Base-by-base conservation (phyloP, 2,329 filamentous ascomycete species). In the Biscogniauxia mediterranea region DNA sequence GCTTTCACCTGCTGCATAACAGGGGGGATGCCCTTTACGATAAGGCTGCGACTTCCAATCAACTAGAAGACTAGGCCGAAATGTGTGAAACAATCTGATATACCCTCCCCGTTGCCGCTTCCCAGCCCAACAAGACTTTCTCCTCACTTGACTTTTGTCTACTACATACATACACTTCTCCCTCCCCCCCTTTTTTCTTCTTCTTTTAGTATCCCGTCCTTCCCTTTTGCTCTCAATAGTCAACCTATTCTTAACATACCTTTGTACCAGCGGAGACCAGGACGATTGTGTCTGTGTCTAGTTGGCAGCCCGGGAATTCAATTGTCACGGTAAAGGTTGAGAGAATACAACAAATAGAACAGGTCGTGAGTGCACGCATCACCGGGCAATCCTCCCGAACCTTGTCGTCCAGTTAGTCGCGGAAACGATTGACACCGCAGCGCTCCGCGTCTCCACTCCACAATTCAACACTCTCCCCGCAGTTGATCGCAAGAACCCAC, bases 21-120 rank as follows among this genome's bases (percentile, higher is more conserved):
- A 68, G 67, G 70, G 70, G 69, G 38, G 38, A n/a, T 5, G 38
- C 38, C 28, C 28, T 68, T 60, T 55, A 63, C 62, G 71, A 74
- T 73, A 74, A 73, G 70, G 70, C 68, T 67, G 64, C 65, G 59
- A 69, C 67, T 63, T 62, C 67, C 66, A 69, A 69, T 68, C 66
- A 66, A 55, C 61, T 57, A 49, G 25, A 13, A 52, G 25, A 46
- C 38, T 46, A 46, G 28, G 19, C 53, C 52, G 26, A 53, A 57
- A 61, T 61, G 66, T 32, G 64, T 66, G 64, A 66, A 65, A 66
- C 66, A 57, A 65, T 23, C 58, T 63, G 60, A 63, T 66, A 66
- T 65, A 66, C 28, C 62, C 62, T 60, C 64, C 26, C 56, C 56
- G 55, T 61, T 59, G 46, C 46, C 57, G 23, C 58, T 57, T 60